Base-by-base conservation (phyloP, 306 rosid genomes). In the Glycine soja region DNA sequence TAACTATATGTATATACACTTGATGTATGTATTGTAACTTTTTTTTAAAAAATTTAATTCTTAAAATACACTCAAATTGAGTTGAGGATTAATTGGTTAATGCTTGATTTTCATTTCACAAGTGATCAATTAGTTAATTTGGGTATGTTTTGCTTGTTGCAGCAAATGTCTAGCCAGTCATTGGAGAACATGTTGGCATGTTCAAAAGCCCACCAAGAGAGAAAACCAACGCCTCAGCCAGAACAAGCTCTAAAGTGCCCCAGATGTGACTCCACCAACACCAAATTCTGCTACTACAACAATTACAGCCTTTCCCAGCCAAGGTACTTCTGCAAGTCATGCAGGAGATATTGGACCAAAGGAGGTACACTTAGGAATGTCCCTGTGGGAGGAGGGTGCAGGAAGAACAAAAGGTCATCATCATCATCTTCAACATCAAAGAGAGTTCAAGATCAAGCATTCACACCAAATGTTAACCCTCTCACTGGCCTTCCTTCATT, bases 221-320 rank as follows among this genome's bases (percentile, higher is more conserved):
- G 81, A 79, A 92, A 92, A 59, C 86, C 92, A 54, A 89, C 88
- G 77, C 98, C 98, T 4, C 91, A 88, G 18, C 98, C 97, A 34
- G 98, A 95, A 36, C 96, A 93, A 75, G 97, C 97, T 12, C 85
- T 85, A 34, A 92, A 90, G 56, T 95, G 99, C 70, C 99, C 99
- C 9, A 89, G 99, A 81, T 95, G 99, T 73, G 98, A 95, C 62
- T 95, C 99, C 0, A 75, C 89, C 42, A 93, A 95, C 92, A 95
- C 99, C 81, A 95, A 95, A 56, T 95, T 95, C 83, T 95, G 99
- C 57, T 95, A 95, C 92, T 95, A 95, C 93, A 95, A 95, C 90
- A 95, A 95, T 85, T 95, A 95, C 85, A 93, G 98, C 19, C 97
- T 95, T 51, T 63, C 98, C 2, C 99, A 95, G 82, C 99, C 99